These are phyloP conservation scores for Sporothrix globosa DNA, from an alignment of 2,329 filamentous ascomycete genomes.

Conservation along the genomic window DNA sequence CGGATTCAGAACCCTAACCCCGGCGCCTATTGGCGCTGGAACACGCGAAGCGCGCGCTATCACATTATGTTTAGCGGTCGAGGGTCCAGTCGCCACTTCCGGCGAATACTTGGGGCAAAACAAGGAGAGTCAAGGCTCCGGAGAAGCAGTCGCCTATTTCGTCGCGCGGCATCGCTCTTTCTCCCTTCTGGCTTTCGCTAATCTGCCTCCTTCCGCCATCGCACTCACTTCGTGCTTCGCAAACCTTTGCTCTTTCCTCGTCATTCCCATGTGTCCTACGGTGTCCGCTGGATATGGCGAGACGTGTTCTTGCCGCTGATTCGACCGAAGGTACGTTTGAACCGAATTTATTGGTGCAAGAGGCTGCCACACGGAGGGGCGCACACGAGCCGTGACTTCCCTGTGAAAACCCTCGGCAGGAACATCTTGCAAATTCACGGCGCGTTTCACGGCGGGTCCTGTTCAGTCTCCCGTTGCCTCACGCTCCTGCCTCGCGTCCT, in stretches of 20 bases:
- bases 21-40: slow-evolving; percentile 21
- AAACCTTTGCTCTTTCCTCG: background rate
- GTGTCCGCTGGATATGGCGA: slow-evolving; percentile 16
- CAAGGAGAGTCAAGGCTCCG: background rate
- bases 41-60: slow-evolving; percentile 10
- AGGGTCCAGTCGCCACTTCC: slow-evolving; percentile 2
- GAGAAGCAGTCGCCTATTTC: background rate
- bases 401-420: slow-evolving; percentile 3
- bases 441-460: background rate
- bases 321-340: slow-evolving; percentile 23
- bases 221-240: background rate
- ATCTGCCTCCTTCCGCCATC: background rate
- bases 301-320: slow-evolving; percentile 23
- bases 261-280: background rate
- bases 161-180: slow-evolving; percentile 22
- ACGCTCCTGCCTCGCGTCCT: background rate
- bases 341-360: slow-evolving; percentile 12
- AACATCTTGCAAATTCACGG: slow-evolving; percentile 22
- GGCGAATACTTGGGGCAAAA: slow-evolving; percentile 6
- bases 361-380: background rate
- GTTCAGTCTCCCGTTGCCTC: background rate
- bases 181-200: background rate
- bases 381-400: background rate
- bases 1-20: slow-evolving; percentile 18
- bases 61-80: background rate